Evolutionary conservation across 176 grass and related monocot genomes (phyloP).

Genomic region (Poa pratensis): DNA sequence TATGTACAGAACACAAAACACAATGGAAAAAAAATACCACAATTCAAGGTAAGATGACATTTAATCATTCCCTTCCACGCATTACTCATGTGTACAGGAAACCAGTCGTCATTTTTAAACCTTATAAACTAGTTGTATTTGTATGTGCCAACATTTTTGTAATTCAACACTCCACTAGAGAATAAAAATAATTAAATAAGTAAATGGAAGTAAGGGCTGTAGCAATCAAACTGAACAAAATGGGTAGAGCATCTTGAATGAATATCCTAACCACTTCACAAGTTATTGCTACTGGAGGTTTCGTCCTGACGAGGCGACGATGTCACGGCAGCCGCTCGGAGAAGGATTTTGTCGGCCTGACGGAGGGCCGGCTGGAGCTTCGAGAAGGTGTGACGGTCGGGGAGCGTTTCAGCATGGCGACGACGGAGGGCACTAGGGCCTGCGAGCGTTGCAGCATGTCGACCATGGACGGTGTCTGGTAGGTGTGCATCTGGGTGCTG

Average conservation of each 20-base stretch:
- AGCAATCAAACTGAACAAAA: constrained; percentile 45
- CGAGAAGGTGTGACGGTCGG: constrained; percentile 33
- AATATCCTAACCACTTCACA: constrained; percentile 1
- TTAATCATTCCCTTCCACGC: constrained; percentile 5
- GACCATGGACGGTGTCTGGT: constrained; percentile 93
- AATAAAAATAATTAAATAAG: neutral
- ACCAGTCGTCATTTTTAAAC: neutral
- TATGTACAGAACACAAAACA: constrained; percentile 10
- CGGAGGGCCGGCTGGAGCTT: constrained; percentile 11
- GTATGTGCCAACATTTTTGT: constrained; percentile 25
- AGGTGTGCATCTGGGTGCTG: constrained; percentile 56
- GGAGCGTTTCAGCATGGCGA: constrained; percentile 44
- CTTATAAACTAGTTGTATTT: neutral
- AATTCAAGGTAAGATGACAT: neutral
- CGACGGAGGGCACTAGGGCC: constrained; percentile 36
- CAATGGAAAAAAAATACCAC: neutral
- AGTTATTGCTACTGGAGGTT: constrained; percentile 13
- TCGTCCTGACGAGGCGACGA: neutral
- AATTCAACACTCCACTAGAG: neutral
- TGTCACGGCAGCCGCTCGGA: constrained; percentile 28
- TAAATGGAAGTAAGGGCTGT: neutral
- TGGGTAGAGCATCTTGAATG: neutral
- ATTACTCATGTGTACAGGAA: constrained; percentile 36
- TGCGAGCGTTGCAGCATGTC: constrained; percentile 90
- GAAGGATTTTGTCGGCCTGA: constrained; percentile 45